Conservation (phyloP, 106 monocot species). For the Ottelia alismoides region DNA sequence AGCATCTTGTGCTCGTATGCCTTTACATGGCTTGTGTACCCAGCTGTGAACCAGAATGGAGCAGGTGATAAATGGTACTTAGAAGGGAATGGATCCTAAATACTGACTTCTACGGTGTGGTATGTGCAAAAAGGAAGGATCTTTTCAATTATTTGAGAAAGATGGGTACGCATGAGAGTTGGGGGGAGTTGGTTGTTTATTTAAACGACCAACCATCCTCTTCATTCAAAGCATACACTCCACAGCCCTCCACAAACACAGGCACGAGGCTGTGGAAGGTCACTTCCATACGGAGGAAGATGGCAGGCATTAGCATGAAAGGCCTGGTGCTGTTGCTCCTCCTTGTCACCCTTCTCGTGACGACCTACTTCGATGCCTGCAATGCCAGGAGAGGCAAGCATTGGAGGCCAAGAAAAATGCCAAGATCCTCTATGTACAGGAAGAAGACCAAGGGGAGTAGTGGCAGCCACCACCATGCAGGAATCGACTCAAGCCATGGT, state of each 20-base stretch:
- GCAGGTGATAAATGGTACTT: too few relatives aligned
- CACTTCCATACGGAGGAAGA: conserved; percentile 14
- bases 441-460: conserved; percentile 5
- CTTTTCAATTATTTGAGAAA: too few relatives aligned
- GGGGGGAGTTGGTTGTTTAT: conserved; percentile 18
- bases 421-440: conserved; percentile 1
- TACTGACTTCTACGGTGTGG: too few relatives aligned
- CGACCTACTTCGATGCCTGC: conserved; percentile 13
- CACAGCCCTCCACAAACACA: conserved; percentile 27
- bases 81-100: too few relatives aligned
- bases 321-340: conserved; percentile 10
- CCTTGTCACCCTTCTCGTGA: conserved; percentile 5
- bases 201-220: conserved; percentile 32
- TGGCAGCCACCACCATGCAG: conserved; percentile 5
- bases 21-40: background rate
- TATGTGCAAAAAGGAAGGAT: too few relatives aligned
- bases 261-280: background rate
- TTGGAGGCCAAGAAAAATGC: conserved; percentile 6
- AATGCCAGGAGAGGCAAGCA: conserved; percentile 21
- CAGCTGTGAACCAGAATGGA: background rate
- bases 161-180: conserved; percentile 1
- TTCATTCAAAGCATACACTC: conserved; percentile 8
- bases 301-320: conserved; percentile 7
- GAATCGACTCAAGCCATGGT: background rate
- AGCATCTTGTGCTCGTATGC: background rate